A percentile compares a stretch with the other conserved stretches of the same genome.
Conservation (phyloP, 2,329 filamentous ascomycete genomes). For the Lachnellula hyalina region DNA sequence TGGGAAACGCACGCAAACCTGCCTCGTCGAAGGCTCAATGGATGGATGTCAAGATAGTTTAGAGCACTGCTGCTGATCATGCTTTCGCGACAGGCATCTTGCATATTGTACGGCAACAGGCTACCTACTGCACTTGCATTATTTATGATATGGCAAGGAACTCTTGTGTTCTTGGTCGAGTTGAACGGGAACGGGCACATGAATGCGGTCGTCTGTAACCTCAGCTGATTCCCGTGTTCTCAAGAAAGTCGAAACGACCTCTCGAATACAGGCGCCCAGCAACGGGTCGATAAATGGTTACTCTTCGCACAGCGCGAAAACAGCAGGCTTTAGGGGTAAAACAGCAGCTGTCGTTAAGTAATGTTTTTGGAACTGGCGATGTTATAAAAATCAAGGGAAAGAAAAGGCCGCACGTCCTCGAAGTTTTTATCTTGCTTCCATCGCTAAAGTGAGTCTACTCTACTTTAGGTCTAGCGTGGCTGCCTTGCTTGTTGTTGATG, state of each 20-base stretch:
- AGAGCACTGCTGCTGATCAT: too few relatives aligned
- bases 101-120: too few relatives aligned
- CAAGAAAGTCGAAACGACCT: constrained; percentile 56
- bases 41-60: too few relatives aligned
- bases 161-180: too few relatives aligned
- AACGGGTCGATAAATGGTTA: constrained; percentile 47
- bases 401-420: constrained; percentile 12
- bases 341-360: constrained; percentile 51
- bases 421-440: constrained; percentile 11
- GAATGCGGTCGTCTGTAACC: constrained; percentile 46
- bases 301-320: constrained; percentile 68
- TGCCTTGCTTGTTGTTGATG: neutral
- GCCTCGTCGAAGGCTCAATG: too few relatives aligned
- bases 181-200: too few relatives aligned
- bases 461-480: neutral
- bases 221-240: constrained; percentile 68
- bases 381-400: constrained; percentile 39
- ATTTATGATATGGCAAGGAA: too few relatives aligned
- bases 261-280: constrained; percentile 68
- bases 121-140: too few relatives aligned
- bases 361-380: constrained; percentile 46
- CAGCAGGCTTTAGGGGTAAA: constrained; percentile 45
- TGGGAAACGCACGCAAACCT: too few relatives aligned
- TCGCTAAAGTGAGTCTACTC: neutral
- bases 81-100: too few relatives aligned